Evolutionary conservation across 768 basidiomycete genomes (phyloP).

Genomic region (Hericium alpestre): DNA sequence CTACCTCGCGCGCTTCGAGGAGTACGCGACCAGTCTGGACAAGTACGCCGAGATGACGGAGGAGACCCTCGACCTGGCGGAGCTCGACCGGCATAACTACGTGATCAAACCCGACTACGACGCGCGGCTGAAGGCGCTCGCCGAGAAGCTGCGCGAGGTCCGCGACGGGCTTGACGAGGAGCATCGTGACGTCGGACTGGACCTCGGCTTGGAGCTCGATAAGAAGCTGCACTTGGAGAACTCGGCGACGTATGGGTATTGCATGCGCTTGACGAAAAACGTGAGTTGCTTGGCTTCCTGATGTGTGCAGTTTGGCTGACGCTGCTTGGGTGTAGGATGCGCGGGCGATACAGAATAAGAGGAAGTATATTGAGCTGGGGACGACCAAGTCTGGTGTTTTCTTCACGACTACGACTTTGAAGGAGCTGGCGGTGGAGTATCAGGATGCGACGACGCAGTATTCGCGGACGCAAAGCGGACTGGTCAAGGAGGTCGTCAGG

Average conservation of each 20-base stretch:
- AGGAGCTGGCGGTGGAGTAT: slow-evolving; percentile 61
- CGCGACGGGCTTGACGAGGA: slow-evolving; percentile 79
- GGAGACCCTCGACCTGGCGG: slow-evolving; percentile 83
- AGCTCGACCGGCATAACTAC: slow-evolving; percentile 77
- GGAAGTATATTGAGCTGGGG: slow-evolving; percentile 72
- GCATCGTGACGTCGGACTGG: slow-evolving; percentile 56
- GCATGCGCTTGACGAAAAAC: slow-evolving; percentile 84
- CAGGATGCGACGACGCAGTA: slow-evolving; percentile 60
- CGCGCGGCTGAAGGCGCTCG: slow-evolving; percentile 54
- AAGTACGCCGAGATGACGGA: slow-evolving; percentile 94
- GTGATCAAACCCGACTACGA: slow-evolving; percentile 93
- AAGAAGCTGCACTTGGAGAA: slow-evolving; percentile 96
- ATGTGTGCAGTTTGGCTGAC: background rate
- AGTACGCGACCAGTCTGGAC: slow-evolving; percentile 47
- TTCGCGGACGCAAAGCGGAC: slow-evolving; percentile 58
- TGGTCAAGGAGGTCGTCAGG: slow-evolving; percentile 87
- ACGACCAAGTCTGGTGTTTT: slow-evolving; percentile 80
- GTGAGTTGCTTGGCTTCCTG: slow-evolving; percentile 31
- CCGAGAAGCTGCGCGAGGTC: slow-evolving; percentile 52
- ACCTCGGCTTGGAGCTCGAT: slow-evolving; percentile 74
- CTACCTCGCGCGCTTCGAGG: slow-evolving; percentile 57
- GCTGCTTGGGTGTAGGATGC: slow-evolving; percentile 51
- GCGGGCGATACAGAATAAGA: slow-evolving; percentile 48
- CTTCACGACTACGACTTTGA: slow-evolving; percentile 75
- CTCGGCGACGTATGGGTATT: slow-evolving; percentile 80